A percentile compares a stretch with the other conserved stretches of the same genome.
Conservation (phyloP, 1,139 yeast genomes). For the Candida sojae region DNA sequence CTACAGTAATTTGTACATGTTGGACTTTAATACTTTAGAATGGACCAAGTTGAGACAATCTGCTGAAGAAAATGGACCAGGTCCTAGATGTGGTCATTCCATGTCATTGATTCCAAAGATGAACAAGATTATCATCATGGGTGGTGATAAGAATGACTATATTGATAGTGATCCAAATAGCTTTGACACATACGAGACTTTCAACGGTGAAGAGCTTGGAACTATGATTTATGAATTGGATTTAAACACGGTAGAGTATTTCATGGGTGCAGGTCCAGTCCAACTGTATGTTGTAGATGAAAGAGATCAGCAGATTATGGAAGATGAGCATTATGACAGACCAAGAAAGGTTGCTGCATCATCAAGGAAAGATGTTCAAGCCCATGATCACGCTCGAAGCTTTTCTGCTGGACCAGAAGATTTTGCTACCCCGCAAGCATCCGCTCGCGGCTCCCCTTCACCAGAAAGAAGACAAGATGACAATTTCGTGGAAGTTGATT, state of each 20-base stretch:
- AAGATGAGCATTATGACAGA: constrained; percentile 3
- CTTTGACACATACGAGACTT: constrained; percentile 51
- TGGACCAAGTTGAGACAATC: constrained; percentile 67
- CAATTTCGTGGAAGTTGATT: constrained; percentile 31
- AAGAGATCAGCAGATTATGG: not conserved
- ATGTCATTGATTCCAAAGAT: constrained; percentile 68
- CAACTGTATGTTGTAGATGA: not conserved
- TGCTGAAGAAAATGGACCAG: constrained; percentile 55
- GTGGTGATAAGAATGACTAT: constrained; percentile 81
- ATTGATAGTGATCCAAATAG: constrained; percentile 37
- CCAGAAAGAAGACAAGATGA: constrained; percentile 28
- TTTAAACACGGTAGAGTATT: constrained; percentile 37
- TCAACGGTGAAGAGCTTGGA: constrained; percentile 49
- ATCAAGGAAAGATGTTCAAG: constrained; percentile 16
- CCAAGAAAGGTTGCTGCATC: constrained; percentile 16
- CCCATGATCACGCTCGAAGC: constrained; percentile 38
- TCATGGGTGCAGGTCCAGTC: constrained; percentile 19
- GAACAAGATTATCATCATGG: constrained; percentile 80
- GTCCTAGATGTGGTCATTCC: constrained; percentile 93
- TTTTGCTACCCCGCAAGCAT: constrained; percentile 43
- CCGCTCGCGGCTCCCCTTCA: constrained; percentile 26
- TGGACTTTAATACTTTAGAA: constrained; percentile 68
- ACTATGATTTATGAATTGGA: constrained; percentile 70
- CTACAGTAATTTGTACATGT: constrained; percentile 68
- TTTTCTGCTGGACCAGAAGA: constrained; percentile 46